Percentiles rank a stretch among this genome's conserved stretches.
Conservation (phyloP, 2,329 filamentous ascomycete species). For the Huntiella decipiens region DNA sequence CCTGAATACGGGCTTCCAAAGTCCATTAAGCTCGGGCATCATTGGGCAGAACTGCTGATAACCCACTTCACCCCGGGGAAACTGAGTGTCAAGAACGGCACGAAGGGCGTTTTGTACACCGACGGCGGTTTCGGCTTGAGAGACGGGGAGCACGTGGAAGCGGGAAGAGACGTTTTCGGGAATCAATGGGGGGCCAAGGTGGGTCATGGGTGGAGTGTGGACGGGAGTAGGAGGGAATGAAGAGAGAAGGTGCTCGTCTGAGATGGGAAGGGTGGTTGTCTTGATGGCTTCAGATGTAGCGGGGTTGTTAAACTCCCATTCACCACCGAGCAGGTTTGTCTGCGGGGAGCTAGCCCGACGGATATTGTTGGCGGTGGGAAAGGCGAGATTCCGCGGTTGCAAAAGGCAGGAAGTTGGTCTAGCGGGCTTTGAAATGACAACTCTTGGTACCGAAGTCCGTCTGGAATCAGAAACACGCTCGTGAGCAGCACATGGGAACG, state of each 20-base stretch:
- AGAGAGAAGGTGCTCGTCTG: conserved; percentile 9
- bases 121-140: conserved; percentile 27
- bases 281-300: not conserved
- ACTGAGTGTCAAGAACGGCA: conserved; percentile 30
- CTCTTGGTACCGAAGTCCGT: conserved; percentile 8
- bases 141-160: conserved; percentile 22
- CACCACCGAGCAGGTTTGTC: conserved; percentile 2
- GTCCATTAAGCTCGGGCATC: conserved; percentile 27
- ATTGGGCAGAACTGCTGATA: conserved; percentile 29
- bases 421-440: conserved; percentile 5
- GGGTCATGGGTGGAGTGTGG: conserved; percentile 6
- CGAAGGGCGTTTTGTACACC: conserved; percentile 38
- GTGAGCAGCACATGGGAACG: conserved; percentile 15
- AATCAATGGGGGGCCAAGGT: not conserved
- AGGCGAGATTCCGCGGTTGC: not conserved
- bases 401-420: conserved; percentile 2
- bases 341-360: conserved; percentile 9
- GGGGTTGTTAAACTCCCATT: conserved; percentile 1
- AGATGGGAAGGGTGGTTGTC: conserved; percentile 1
- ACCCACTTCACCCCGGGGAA: conserved; percentile 27
- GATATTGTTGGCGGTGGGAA: conserved; percentile 1
- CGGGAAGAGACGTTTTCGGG: conserved; percentile 7
- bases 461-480: not conserved
- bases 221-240: conserved; percentile 10
- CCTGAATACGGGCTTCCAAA: conserved; percentile 35